A percentile compares a stretch with the other conserved stretches of the same genome.
Evolutionary conservation across 805 yeast genomes (phyloP).

Genomic region (Kuraishia molischiana): DNA sequence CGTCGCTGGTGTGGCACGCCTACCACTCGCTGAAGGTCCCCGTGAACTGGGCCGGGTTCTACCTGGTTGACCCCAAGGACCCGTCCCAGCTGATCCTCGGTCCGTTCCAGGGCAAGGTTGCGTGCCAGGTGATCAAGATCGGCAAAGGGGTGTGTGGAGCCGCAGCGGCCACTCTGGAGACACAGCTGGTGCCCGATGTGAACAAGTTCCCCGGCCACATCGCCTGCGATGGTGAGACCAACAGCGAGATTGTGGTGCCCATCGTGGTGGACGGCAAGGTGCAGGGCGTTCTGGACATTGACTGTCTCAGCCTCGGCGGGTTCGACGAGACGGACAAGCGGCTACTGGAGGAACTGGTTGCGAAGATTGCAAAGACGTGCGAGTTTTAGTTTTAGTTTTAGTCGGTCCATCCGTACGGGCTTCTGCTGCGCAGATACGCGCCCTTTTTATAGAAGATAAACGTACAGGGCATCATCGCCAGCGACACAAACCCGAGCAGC

Average conservation of each 20-base stretch:
- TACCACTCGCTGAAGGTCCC: conserved; percentile 46
- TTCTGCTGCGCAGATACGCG: conserved; percentile 28
- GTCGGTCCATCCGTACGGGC: conserved; percentile 35
- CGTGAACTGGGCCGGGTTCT: conserved; percentile 94
- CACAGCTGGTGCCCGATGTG: conserved; percentile 77
- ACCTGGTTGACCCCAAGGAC: conserved; percentile 37
- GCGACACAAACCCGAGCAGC: conserved; percentile 38
- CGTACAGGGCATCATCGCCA: conserved; percentile 44
- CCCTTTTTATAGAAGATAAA: conserved; percentile 43
- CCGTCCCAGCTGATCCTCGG: conserved; percentile 55
- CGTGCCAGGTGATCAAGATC: conserved; percentile 72
- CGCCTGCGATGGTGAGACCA: conserved; percentile 94
- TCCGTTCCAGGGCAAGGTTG: conserved; percentile 95
- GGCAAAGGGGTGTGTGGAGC: conserved; percentile 92
- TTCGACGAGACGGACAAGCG: conserved; percentile 56
- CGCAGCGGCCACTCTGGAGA: conserved; percentile 48
- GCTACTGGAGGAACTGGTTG: conserved; percentile 52
- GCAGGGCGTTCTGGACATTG: conserved; percentile 81
- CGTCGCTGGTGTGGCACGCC: conserved; percentile 84
- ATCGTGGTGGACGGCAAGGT: conserved; percentile 32
- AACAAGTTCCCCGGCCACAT: conserved; percentile 82
- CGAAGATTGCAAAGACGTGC: conserved; percentile 41
- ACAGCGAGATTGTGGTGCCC: conserved; percentile 91
- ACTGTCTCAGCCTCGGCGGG: conserved; percentile 55
- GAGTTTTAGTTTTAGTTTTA: too few species aligned